Evolutionary conservation across 208 protist genomes (phyloP).

Genomic region (Wallacemonas collosoma): DNA sequence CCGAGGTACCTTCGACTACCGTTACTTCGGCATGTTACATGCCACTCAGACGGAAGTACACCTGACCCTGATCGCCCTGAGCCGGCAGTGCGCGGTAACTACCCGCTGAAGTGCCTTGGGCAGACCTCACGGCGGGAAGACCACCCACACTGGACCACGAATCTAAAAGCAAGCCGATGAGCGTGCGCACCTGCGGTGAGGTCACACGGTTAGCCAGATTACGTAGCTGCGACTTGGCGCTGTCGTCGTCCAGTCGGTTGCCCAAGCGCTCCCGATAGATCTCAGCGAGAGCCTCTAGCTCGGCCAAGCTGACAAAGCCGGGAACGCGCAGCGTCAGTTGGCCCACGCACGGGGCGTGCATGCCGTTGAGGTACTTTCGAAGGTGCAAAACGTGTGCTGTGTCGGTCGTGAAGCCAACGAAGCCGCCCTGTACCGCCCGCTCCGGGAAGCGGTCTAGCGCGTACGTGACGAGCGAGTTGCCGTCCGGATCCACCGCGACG

Average conservation of each 20-base stretch:
- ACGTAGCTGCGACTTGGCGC: slow-evolving; percentile 40
- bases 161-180: slow-evolving; percentile 59
- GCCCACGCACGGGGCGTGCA: slow-evolving; percentile 39
- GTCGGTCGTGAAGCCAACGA: slow-evolving; percentile 57
- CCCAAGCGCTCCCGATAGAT: slow-evolving; percentile 32
- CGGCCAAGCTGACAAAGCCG: slow-evolving; percentile 40
- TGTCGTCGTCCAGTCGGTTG: slow-evolving; percentile 35
- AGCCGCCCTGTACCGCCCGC: slow-evolving; percentile 46
- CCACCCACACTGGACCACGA: slow-evolving; percentile 3
- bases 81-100: not conserved
- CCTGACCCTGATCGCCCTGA: slow-evolving; percentile 20
- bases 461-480: slow-evolving; percentile 33
- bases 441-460: slow-evolving; percentile 65
- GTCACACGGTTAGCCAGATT: slow-evolving; percentile 39
- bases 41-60: slow-evolving; percentile 81
- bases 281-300: slow-evolving; percentile 46
- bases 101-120: no score
- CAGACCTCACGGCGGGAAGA: no score
- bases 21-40: slow-evolving; percentile 17
- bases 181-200: slow-evolving; percentile 45
- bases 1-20: no score
- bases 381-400: slow-evolving; percentile 60
- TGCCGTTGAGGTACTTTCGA: slow-evolving; percentile 56
- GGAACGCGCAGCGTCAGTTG: slow-evolving; percentile 64
- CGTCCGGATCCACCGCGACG: slow-evolving; percentile 53